Conservation (phyloP, 305 asterid species). For the Fraxinus sp. region DNA sequence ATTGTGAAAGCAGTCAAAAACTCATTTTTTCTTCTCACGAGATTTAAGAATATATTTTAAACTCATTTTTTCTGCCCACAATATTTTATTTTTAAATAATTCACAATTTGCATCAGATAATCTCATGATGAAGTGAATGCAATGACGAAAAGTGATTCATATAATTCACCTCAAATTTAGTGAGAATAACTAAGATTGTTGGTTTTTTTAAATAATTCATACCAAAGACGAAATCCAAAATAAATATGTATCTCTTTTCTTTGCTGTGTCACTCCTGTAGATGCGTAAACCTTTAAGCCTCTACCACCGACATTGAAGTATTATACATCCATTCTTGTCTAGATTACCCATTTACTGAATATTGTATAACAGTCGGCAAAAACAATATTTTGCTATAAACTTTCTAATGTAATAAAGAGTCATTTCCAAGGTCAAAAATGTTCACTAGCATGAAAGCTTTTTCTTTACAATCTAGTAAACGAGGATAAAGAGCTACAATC, state of each 20-base stretch:
- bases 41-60: neutral
- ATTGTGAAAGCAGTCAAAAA: neutral
- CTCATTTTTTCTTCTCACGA: neutral
- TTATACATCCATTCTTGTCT: neutral
- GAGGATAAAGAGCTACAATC: neutral
- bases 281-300: neutral
- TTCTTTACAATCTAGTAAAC: neutral
- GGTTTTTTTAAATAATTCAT: neutral
- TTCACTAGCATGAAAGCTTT: neutral
- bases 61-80: neutral
- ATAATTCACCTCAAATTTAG: neutral
- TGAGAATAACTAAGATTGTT: neutral
- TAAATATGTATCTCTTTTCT: neutral
- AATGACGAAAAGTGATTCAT: neutral
- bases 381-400: neutral
- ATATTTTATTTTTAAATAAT: neutral
- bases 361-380: neutral
- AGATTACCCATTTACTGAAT: neutral
- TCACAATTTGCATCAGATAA: neutral
- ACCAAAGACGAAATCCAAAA: neutral
- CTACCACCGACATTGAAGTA: neutral
- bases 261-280: neutral
- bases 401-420: neutral
- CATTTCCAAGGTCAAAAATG: neutral
- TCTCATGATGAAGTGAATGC: neutral